Conservation (phyloP, 2,329 filamentous ascomycete genomes). For the Metarhizium rileyi region DNA sequence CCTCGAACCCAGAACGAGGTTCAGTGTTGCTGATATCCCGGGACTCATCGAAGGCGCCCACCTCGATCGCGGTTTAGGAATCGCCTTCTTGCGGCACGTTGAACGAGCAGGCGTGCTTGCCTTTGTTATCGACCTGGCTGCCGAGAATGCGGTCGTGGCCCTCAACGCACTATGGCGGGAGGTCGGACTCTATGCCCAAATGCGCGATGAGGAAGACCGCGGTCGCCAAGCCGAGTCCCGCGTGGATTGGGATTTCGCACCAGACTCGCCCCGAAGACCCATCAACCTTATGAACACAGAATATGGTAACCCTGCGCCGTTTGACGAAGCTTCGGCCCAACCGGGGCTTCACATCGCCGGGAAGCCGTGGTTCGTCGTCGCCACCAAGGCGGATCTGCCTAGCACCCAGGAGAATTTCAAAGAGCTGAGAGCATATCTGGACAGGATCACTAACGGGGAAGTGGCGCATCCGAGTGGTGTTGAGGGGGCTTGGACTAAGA, state of each 20-base stretch:
- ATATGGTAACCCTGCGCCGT: conserved; percentile 7
- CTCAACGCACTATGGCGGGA: conserved; percentile 82
- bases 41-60: conserved; percentile 89
- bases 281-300: conserved; percentile 16
- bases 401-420: conserved; percentile 70
- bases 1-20: conserved; percentile 58
- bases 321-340: conserved; percentile 6
- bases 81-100: conserved; percentile 87
- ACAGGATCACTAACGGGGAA: conserved; percentile 49
- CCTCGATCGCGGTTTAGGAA: conserved; percentile 79
- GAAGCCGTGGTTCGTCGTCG: conserved; percentile 95
- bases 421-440: conserved; percentile 60
- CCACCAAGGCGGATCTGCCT: conserved; percentile 81
- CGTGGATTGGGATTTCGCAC: conserved; percentile 50
- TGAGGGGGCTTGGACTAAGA: conserved; percentile 44
- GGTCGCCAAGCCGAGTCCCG: conserved; percentile 48
- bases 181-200: conserved; percentile 75
- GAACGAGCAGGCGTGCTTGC: conserved; percentile 88
- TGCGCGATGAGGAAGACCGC: conserved; percentile 63
- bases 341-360: conserved; percentile 65
- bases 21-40: conserved; percentile 93
- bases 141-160: conserved; percentile 68
- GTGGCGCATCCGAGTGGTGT: conserved; percentile 64
- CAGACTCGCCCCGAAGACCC: conserved; percentile 22
- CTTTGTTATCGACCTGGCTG: conserved; percentile 81